Evolutionary conservation across 768 basidiomycete genomes (phyloP).

Genomic region (Cyclocybe cylindracea): DNA sequence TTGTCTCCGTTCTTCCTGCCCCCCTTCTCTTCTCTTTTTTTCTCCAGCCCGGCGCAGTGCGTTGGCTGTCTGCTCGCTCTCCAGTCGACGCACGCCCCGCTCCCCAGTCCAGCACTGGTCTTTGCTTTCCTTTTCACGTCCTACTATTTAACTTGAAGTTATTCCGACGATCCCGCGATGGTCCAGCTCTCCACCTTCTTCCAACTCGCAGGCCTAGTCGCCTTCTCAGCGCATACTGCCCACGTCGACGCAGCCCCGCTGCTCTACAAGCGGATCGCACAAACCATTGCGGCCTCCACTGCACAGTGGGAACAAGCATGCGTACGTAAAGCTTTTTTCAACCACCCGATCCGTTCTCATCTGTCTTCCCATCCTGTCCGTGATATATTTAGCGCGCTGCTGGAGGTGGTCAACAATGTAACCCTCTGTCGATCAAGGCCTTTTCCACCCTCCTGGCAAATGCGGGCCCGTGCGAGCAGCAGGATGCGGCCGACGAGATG

Average conservation of each 20-base stretch:
- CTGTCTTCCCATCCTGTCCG: constrained; percentile 1
- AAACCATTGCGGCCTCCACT: constrained; percentile 48
- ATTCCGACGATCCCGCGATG: constrained; percentile 19
- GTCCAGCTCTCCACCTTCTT: constrained; percentile 27
- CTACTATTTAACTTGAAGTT: constrained; percentile 11
- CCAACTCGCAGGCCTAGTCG: constrained; percentile 24
- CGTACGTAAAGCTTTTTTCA: constrained; percentile 33
- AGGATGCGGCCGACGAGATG: constrained; percentile 55
- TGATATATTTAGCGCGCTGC: constrained; percentile 43
- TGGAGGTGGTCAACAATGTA: constrained; percentile 59
- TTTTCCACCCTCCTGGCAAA: constrained; percentile 61
- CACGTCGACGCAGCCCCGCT: constrained; percentile 34
- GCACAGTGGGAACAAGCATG: constrained; percentile 53
- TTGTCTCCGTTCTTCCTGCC: constrained; percentile 1
- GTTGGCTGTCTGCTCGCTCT: constrained; percentile 1
- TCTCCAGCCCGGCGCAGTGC: constrained; percentile 32
- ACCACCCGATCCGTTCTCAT: neutral
- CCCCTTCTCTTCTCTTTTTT: constrained; percentile 12
- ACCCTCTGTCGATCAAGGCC: constrained; percentile 53
- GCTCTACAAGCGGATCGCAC: constrained; percentile 47
- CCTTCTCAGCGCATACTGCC: constrained; percentile 21
- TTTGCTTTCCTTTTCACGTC: constrained; percentile 5
- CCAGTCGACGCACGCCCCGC: constrained; percentile 14
- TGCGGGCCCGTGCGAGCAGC: constrained; percentile 54
- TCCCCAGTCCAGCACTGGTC: constrained; percentile 9